phyloP scores from a whole-genome alignment of 495 filamentous ascomycete species.

The Penicillium waksmanii region DNA sequence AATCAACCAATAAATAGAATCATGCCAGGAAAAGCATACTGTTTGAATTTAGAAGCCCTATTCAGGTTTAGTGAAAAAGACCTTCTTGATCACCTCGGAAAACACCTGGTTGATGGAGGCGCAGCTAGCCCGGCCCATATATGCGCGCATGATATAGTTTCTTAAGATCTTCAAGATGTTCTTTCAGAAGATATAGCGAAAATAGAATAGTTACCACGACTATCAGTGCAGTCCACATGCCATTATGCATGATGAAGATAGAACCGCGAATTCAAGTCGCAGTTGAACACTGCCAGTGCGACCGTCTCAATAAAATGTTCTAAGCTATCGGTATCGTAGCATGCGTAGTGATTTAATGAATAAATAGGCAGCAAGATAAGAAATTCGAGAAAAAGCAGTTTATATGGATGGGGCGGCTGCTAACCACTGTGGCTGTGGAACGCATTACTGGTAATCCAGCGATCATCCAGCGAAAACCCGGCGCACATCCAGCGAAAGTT shows the following conservation, averaged over 20 bases:
- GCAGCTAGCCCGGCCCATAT: constrained; percentile 1
- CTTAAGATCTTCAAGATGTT: constrained; percentile 2
- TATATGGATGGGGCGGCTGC: not conserved
- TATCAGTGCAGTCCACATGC: not conserved
- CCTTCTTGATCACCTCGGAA: constrained; percentile 6
- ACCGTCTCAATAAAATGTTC: not conserved
- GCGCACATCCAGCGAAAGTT: not conserved
- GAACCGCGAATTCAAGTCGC: not conserved
- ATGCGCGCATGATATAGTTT: not conserved
- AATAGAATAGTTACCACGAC: not conserved
- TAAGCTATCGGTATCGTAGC: not conserved
- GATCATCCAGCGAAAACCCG: constrained; percentile 1
- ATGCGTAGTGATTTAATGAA: not conserved
- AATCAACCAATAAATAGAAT: too few relatives aligned
- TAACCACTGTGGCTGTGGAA: too few relatives aligned
- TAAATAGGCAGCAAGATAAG: constrained; percentile 7
- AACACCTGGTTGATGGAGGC: not conserved
- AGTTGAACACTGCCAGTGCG: not conserved
- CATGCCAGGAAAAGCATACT: too few relatives aligned
- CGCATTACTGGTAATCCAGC: not conserved
- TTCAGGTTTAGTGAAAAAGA: not conserved
- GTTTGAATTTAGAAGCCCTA: not conserved
- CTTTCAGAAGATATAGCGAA: constrained; percentile 4
- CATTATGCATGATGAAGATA: constrained; percentile 7
- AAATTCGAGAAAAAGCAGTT: not conserved